Evolutionary conservation across 1,139 yeast genomes (phyloP), one percentile per base, ranked within the genome.

Genomic region (Candida buenavistaensis): DNA sequence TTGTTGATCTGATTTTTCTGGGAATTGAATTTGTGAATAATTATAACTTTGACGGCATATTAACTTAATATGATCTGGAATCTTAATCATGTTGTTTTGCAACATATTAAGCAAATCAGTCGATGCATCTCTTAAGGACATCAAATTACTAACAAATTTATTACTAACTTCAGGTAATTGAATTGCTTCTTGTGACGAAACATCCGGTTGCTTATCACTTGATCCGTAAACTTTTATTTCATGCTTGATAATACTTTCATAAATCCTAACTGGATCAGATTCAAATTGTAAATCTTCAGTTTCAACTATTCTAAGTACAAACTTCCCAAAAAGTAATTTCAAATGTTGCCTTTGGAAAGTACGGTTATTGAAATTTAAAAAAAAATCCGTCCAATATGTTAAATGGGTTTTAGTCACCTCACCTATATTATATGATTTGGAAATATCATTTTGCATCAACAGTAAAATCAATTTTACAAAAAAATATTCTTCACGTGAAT

Each of bases 221-320:
- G 51, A 43, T 50, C 75, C 70, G 44, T 67, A 57, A 44, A 76
- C 50, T 37, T 66, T 61, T 44, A 74, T 69, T 36, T 79, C 85
- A 32, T 59, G 65, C 16, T 69, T 69, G 11, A 75, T 62, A 14
- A 79, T 45, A 3, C 56, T 54, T 17, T 66, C 60, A 53, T 82
- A 80, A 23, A 84, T 79, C n/a, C 66, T 61, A 6, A 76, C 57
- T 2, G 98, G 97, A 52, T 90, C 87, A 39, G 92, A 80, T 52
- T 90, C 97, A 48, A 88, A 77, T 40, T 78, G 79, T 8, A 77
- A 51, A 28, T 75, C 80, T 16, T 78, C 82, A 38, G 75, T 65
- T 12, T 78, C 81, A 6, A 76, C 60, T n/a, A 78, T 66, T 33
- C 58, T 67, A 21, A 57, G 49, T 27, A 75, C 59, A 35, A 72